A percentile compares a stretch with the other conserved stretches of the same genome.
phyloP scores from a whole-genome alignment of 495 filamentous ascomycete genomes.

The Tuber umbilicatum region DNA sequence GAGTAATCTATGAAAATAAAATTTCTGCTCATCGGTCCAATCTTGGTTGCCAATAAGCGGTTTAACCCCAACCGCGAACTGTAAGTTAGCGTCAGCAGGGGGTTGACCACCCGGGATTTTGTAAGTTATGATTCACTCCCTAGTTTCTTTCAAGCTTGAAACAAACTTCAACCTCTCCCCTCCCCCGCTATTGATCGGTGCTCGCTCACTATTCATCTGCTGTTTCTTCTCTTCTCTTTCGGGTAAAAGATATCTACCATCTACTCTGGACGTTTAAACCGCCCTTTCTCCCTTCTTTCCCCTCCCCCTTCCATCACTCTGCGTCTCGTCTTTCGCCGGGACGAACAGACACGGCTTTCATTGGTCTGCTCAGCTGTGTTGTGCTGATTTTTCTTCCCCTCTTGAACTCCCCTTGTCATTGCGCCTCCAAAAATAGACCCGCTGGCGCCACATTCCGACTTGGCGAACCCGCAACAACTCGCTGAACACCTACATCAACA shows the following conservation, averaged over 20 bases:
- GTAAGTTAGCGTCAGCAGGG: background rate
- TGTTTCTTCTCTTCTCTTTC: slow-evolving; percentile 9
- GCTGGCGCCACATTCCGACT: slow-evolving; percentile 38
- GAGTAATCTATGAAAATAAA: background rate
- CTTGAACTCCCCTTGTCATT: slow-evolving; percentile 19
- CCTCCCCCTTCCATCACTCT: background rate
- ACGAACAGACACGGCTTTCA: background rate
- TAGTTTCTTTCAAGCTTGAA: background rate
- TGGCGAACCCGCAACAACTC: slow-evolving; percentile 27
- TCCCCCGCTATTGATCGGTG: background rate
- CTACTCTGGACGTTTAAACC: background rate
- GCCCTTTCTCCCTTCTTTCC: background rate
- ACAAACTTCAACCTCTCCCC: slow-evolving; percentile 1
- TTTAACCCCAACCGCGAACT: background rate
- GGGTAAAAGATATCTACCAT: background rate
- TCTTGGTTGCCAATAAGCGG: no score
- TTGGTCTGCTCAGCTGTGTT: slow-evolving; percentile 4
- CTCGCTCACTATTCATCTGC: slow-evolving; percentile 12
- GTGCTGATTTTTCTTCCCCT: slow-evolving; percentile 15
- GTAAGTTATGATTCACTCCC: background rate
- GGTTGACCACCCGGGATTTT: background rate
- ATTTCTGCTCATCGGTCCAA: background rate
- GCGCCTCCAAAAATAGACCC: slow-evolving; percentile 38
- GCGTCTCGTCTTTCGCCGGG: background rate
- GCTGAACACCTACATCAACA: slow-evolving; percentile 24